Percentiles rank a stretch among this genome's conserved stretches.
phyloP scores from a whole-genome alignment of 306 rosid genomes.

The Betula pendula region DNA sequence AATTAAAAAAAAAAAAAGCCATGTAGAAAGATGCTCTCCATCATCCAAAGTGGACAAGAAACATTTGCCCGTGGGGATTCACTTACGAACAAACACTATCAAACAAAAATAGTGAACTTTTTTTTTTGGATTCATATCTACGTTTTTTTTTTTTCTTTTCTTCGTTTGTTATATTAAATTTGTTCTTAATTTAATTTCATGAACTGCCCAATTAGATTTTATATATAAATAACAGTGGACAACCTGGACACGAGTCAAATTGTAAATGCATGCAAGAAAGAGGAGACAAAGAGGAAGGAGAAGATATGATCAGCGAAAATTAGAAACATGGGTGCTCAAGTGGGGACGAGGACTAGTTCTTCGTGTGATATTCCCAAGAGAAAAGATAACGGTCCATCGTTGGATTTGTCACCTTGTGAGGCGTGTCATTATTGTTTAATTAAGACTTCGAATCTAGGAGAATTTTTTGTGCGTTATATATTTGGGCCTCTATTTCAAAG shows the following conservation, averaged over 20 bases:
- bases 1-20: no score
- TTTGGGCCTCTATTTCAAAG: slow-evolving; percentile 6
- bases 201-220: slow-evolving; percentile 1
- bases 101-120: background rate
- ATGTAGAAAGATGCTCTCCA: slow-evolving; percentile 19
- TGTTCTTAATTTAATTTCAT: background rate
- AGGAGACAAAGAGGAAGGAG: background rate
- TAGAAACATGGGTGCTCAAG: background rate
- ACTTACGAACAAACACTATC: background rate
- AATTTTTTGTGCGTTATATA: slow-evolving; percentile 1
- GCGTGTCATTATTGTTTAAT: background rate
- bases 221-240: background rate
- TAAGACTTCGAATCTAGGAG: background rate
- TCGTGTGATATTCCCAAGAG: background rate
- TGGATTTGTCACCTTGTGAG: slow-evolving; percentile 23
- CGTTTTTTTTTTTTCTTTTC: background rate
- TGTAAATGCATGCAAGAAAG: slow-evolving; percentile 7
- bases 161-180: background rate
- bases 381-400: slow-evolving; percentile 7
- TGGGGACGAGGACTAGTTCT: background rate
- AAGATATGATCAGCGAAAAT: background rate
- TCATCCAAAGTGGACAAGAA: slow-evolving; percentile 19
- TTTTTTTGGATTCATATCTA: no score
- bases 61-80: background rate
- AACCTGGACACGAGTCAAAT: background rate